phyloP scores from a whole-genome alignment of 2,329 filamentous ascomycete genomes.

The Bipolaris zeicola region DNA sequence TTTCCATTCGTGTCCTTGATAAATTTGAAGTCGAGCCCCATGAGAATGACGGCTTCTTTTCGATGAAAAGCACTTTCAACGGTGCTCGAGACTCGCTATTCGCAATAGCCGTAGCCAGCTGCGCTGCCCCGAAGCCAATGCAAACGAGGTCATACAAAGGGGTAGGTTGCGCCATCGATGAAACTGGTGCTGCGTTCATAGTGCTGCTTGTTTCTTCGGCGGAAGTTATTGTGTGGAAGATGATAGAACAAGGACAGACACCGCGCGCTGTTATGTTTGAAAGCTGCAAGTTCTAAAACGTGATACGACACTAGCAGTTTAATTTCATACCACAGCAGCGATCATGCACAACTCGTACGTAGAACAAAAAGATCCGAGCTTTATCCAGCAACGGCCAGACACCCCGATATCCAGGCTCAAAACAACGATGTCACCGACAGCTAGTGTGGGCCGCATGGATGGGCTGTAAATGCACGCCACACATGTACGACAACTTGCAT shows the following conservation, averaged over 20 bases:
- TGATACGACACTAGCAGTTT: slow-evolving; percentile 10
- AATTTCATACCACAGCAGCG: slow-evolving; percentile 7
- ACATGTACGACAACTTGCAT: slow-evolving; percentile 28
- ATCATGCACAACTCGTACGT: slow-evolving; percentile 10
- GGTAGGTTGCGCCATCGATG: slow-evolving; percentile 19
- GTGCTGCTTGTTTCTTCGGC: slow-evolving; percentile 21
- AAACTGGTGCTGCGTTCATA: slow-evolving; percentile 18
- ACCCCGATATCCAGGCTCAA: slow-evolving; percentile 13
- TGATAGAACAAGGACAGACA: background rate
- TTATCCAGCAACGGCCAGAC: slow-evolving; percentile 14
- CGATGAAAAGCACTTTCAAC: slow-evolving; percentile 39
- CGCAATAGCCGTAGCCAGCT: slow-evolving; percentile 45
- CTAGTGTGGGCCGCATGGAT: slow-evolving; percentile 17
- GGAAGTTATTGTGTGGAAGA: slow-evolving; percentile 27
- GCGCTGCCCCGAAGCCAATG: slow-evolving; percentile 45
- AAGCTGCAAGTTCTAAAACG: slow-evolving; percentile 4
- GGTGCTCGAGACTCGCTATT: slow-evolving; percentile 38
- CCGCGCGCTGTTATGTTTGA: background rate
- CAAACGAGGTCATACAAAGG: slow-evolving; percentile 42
- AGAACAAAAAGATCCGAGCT: slow-evolving; percentile 21
- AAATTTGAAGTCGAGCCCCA: slow-evolving; percentile 39
- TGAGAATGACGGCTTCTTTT: slow-evolving; percentile 41
- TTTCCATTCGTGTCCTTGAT: slow-evolving; percentile 43
- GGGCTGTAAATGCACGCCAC: slow-evolving; percentile 7
- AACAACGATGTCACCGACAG: slow-evolving; percentile 28